Conservation (phyloP, 2,329 filamentous ascomycete genomes). For the Dothistroma pini region DNA sequence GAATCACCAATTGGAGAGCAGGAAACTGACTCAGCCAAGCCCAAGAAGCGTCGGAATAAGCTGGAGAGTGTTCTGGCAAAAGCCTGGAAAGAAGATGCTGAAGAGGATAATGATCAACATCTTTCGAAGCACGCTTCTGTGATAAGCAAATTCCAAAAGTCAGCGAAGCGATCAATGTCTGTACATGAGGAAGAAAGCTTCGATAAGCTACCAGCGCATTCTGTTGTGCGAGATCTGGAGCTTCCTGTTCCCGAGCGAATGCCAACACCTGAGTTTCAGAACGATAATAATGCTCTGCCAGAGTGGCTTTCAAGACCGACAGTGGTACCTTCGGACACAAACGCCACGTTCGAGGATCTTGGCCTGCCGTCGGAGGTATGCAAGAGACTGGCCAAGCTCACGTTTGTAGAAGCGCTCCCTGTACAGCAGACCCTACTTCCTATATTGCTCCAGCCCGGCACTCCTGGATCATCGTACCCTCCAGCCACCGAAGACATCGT, state of each 20-base stretch:
- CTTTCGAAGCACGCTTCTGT: constrained; percentile 36
- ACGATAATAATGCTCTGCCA: constrained; percentile 75
- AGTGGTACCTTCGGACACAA: constrained; percentile 60
- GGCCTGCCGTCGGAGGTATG: constrained; percentile 60
- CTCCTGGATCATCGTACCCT: constrained; percentile 23
- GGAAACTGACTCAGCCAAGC: neutral
- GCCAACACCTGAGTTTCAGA: constrained; percentile 10
- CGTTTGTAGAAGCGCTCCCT: constrained; percentile 69
- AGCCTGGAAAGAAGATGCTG: constrained; percentile 32
- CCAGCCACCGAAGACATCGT: constrained; percentile 29
- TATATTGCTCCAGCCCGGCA: constrained; percentile 63
- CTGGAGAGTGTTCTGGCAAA: constrained; percentile 30
- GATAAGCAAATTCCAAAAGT: constrained; percentile 46
- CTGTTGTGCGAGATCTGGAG: constrained; percentile 56
- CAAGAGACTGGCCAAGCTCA: constrained; percentile 62
- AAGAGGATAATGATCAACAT: constrained; percentile 27
- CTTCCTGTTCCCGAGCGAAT: constrained; percentile 35
- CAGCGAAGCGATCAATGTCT: constrained; percentile 16
- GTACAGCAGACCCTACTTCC: constrained; percentile 79
- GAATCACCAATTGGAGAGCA: neutral
- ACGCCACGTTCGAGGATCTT: constrained; percentile 60
- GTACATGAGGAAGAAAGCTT: constrained; percentile 19
- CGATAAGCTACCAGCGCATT: constrained; percentile 19
- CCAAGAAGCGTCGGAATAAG: constrained; percentile 43
- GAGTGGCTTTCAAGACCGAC: constrained; percentile 74